Base-by-base conservation (phyloP, 768 basidiomycete species). In the Leucocoprinus leucothites region DNA sequence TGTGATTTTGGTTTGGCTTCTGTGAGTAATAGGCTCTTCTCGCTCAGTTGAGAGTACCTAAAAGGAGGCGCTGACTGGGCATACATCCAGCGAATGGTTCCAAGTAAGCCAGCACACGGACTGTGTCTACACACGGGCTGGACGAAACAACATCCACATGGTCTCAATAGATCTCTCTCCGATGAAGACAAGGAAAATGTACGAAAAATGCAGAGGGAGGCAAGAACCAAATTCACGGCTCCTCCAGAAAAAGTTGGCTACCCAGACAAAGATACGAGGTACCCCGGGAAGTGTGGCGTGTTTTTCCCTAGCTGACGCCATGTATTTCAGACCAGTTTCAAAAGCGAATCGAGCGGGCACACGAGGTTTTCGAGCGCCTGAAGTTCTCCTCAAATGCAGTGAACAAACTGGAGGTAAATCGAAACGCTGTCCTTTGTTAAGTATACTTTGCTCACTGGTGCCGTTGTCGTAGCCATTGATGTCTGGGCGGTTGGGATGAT, bases 311-410 rank as follows among this genome's bases (percentile, higher is more conserved):
- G 26, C 9, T 42, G 13, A 54, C 18, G 36, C 19, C 14, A 19
- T 3, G 9, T 18, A 14, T 41, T 90, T 91, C 60, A 90, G 91
- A 1, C 75, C 78, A 36, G 89, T 91, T 13, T 56, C 54, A 50
- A 95, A 95, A 68, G 94, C 97, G 2, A 98, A 98, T 65, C 84
- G 97, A 46, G 97, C 97, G 1, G 97, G 97, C 3, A 99, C 97
- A 11, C 75, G 97, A 63, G 97, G 97, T 0, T 99, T 99, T 68
- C 84, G 97, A 55, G 94, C 97, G 1, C 97, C 97, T 0, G 97
- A 99, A 64, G 96, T 99, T 2, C 70, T 99, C 35, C 68, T 99
- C 38, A 99, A 98, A 69, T 99, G 97, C 62, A 84, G 84, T 3
- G 89, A 93, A 62, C 97, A 99, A 71, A 87, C 86, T 8, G 93